These are phyloP conservation scores for Apiosordaria backusii DNA, from an alignment of 495 filamentous ascomycete genomes.

Conservation along the genomic window DNA sequence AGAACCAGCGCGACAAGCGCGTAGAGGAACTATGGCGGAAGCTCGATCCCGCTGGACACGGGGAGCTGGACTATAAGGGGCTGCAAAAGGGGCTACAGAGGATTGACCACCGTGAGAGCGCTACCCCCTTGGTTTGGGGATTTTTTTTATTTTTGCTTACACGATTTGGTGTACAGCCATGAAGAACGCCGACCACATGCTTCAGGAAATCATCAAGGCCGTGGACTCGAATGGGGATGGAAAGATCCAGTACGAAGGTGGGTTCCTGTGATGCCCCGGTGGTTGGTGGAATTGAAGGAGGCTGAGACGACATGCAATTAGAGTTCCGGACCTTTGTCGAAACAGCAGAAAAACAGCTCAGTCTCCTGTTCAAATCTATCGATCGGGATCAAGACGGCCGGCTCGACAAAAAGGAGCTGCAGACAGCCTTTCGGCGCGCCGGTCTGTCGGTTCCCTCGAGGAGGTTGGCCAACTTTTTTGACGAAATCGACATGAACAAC, in stretches of 20 bases:
- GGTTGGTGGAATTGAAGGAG: not conserved
- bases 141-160: conserved; percentile 7
- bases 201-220: conserved; percentile 69
- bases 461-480: conserved; percentile 80
- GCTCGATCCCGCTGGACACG: conserved; percentile 71
- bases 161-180: conserved; percentile 55
- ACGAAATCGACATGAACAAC: conserved; percentile 81
- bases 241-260: conserved; percentile 84
- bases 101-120: conserved; percentile 84
- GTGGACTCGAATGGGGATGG: conserved; percentile 88
- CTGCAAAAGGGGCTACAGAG: conserved; percentile 78
- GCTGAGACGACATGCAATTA: conserved; percentile 33
- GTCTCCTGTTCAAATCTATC: conserved; percentile 77
- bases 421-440: conserved; percentile 68
- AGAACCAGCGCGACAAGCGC: conserved; percentile 69
- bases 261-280: conserved; percentile 8
- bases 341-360: conserved; percentile 76
- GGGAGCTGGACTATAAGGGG: conserved; percentile 75
- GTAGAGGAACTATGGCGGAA: conserved; percentile 75
- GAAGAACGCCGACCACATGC: conserved; percentile 88
- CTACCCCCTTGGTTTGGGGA: conserved; percentile 7
- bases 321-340: conserved; percentile 89
- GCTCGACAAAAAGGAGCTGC: conserved; percentile 80
- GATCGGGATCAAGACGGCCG: conserved; percentile 84
- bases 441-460: conserved; percentile 74